A percentile compares a stretch with the other conserved stretches of the same genome.
Evolutionary conservation across 1,284 basidiomycete species (phyloP).

Genomic region (Puccinia novopanici): DNA sequence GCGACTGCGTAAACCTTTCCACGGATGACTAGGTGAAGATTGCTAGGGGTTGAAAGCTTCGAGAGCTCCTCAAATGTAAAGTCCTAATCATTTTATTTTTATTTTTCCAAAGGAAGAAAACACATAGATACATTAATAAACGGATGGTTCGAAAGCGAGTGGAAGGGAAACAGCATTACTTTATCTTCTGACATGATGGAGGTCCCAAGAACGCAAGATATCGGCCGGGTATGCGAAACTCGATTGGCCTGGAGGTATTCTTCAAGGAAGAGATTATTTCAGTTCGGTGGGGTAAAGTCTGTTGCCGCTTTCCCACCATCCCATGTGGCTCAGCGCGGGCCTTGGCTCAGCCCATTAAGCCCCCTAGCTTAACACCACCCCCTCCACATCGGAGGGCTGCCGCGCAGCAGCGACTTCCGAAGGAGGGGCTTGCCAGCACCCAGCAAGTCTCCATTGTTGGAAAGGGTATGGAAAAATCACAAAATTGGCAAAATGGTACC

Average conservation of each 20-base stretch:
- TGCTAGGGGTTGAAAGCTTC: constrained; percentile 9
- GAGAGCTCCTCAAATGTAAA: constrained; percentile 40
- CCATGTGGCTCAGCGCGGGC: no score
- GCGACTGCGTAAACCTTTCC: constrained; percentile 80
- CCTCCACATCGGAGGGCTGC: no score
- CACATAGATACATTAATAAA: neutral
- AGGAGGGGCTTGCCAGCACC: no score
- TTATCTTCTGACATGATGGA: neutral
- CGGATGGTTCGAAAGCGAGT: neutral
- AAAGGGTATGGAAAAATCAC: no score
- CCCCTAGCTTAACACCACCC: no score
- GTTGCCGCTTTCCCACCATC: no score
- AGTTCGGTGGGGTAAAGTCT: no score
- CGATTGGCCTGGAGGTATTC: neutral
- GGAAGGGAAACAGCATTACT: neutral
- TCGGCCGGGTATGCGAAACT: neutral
- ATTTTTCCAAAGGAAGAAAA: neutral
- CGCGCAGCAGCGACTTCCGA: no score
- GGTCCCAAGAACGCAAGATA: neutral
- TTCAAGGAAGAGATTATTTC: no score
- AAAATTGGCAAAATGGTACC: no score
- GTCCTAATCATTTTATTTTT: constrained; percentile 10
- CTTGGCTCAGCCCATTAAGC: no score
- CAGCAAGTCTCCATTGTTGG: no score
- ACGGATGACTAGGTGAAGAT: constrained; percentile 39